A percentile compares a stretch with the other conserved stretches of the same genome.
Evolutionary conservation across 2,329 filamentous ascomycete genomes (phyloP).

Genomic region (Helicocarpus griseus): DNA sequence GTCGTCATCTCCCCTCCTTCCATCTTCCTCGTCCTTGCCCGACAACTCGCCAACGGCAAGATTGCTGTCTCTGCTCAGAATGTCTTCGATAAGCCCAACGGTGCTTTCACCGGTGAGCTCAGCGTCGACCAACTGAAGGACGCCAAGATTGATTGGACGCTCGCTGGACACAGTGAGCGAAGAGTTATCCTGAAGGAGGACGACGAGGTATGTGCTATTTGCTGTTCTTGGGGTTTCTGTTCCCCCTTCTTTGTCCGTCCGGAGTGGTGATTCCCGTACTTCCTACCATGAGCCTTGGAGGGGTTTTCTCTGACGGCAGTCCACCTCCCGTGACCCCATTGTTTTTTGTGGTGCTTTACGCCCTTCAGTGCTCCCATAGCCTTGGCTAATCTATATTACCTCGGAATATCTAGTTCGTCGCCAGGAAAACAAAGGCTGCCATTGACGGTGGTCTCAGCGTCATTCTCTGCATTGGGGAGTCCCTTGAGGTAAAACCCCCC

Average conservation of each 20-base stretch:
- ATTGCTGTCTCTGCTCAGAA: constrained; percentile 92
- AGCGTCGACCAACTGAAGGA: constrained; percentile 86
- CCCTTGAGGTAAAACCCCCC: constrained; percentile 52
- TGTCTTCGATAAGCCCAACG: constrained; percentile 93
- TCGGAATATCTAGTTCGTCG: constrained; percentile 51
- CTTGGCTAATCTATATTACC: constrained; percentile 3
- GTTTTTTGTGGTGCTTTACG: not conserved
- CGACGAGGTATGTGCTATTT: constrained; percentile 56
- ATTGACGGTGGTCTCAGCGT: constrained; percentile 78
- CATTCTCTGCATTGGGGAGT: constrained; percentile 97
- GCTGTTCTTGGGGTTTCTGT: not conserved
- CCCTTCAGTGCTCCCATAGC: not conserved
- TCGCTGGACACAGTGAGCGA: constrained; percentile 92
- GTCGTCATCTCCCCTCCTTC: constrained; percentile 87
- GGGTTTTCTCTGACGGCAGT: not conserved
- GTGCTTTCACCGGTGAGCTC: constrained; percentile 96
- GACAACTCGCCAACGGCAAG: constrained; percentile 63
- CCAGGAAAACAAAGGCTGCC: constrained; percentile 89
- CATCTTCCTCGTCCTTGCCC: constrained; percentile 81
- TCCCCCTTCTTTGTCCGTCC: not conserved
- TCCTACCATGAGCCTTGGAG: not conserved
- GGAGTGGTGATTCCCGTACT: not conserved
- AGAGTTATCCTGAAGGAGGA: constrained; percentile 80
- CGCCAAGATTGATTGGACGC: constrained; percentile 75
- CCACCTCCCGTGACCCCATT: too few relatives aligned